Percentiles rank a stretch among this genome's conserved stretches.
phyloP scores from a whole-genome alignment of 2,329 filamentous ascomycete genomes.

The Neopestalotiopsis sp. region DNA sequence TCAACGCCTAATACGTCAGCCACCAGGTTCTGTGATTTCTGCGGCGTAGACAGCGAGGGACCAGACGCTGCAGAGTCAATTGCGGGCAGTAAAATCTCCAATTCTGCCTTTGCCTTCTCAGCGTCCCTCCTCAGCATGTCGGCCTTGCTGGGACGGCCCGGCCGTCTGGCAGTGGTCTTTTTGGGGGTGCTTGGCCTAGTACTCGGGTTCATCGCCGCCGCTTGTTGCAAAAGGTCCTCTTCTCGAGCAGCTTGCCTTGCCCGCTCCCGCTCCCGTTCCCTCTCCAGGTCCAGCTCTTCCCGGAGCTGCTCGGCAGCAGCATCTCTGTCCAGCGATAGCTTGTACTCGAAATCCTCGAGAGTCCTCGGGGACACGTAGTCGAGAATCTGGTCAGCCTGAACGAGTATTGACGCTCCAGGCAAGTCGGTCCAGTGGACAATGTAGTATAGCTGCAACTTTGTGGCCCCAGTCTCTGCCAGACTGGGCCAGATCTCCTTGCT shows the following conservation, averaged over 20 bases:
- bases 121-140: conserved; percentile 27
- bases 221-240: background rate
- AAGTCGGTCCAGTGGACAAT: conserved; percentile 60
- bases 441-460: conserved; percentile 53
- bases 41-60: conserved; percentile 45
- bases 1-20: conserved; percentile 28
- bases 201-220: background rate
- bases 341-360: conserved; percentile 62
- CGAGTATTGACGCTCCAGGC: conserved; percentile 50
- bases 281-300: conserved; percentile 21
- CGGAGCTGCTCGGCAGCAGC: conserved; percentile 12
- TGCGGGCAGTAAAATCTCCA: conserved; percentile 32
- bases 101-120: conserved; percentile 25
- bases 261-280: conserved; percentile 19
- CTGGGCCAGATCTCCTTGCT: conserved; percentile 54
- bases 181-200: conserved; percentile 5
- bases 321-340: conserved; percentile 48
- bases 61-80: conserved; percentile 30
- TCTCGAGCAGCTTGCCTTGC: conserved; percentile 19
- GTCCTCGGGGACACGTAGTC: conserved; percentile 63
- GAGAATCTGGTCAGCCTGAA: conserved; percentile 53
- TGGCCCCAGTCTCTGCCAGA: conserved; percentile 29
- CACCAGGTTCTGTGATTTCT: conserved; percentile 34
- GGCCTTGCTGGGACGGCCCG: conserved; percentile 34
- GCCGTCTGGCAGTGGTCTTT: conserved; percentile 23